A percentile compares a stretch with the other conserved stretches of the same genome.
These are phyloP conservation scores for Botryotinia narcissicola DNA, from an alignment of 2,329 filamentous ascomycete species.

Conservation along the genomic window DNA sequence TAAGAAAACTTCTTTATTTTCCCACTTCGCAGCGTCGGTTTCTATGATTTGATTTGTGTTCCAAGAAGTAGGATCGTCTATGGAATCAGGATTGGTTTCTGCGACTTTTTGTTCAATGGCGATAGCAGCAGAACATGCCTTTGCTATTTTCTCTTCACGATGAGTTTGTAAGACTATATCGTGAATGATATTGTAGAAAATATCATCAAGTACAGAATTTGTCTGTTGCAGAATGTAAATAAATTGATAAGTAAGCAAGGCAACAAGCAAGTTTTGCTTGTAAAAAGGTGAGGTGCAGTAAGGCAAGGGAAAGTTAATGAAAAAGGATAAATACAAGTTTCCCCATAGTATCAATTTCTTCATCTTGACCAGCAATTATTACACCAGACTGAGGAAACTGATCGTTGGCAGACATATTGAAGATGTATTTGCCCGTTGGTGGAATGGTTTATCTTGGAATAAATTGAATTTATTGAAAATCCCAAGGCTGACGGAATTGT, in stretches of 20 bases:
- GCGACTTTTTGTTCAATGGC: slow-evolving; percentile 54
- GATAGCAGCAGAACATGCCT: slow-evolving; percentile 63
- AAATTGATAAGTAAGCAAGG: slow-evolving; percentile 16
- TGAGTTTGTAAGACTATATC: slow-evolving; percentile 73
- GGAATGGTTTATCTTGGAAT: not conserved
- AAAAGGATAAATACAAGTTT: slow-evolving; percentile 52
- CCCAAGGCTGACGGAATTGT: slow-evolving; percentile 10
- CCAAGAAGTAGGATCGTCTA: slow-evolving; percentile 45
- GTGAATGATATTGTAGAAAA: slow-evolving; percentile 73
- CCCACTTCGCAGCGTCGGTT: slow-evolving; percentile 67
- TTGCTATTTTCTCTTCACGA: slow-evolving; percentile 74
- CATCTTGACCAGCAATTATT: slow-evolving; percentile 49
- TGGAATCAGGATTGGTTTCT: slow-evolving; percentile 27
- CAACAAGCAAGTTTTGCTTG: slow-evolving; percentile 14
- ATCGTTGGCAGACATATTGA: slow-evolving; percentile 34
- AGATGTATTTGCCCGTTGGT: not conserved
- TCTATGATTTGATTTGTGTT: slow-evolving; percentile 48
- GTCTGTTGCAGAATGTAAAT: slow-evolving; percentile 45
- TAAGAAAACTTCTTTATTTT: slow-evolving; percentile 65
- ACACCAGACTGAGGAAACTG: slow-evolving; percentile 44
- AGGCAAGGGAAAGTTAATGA: slow-evolving; percentile 19
- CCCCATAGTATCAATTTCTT: slow-evolving; percentile 47
- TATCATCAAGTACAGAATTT: slow-evolving; percentile 68
- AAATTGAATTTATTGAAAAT: not conserved
- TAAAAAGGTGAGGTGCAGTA: not conserved